phyloP scores from a whole-genome alignment of 176 grass and related monocot species.

The Echinochloa phyllopogon region DNA sequence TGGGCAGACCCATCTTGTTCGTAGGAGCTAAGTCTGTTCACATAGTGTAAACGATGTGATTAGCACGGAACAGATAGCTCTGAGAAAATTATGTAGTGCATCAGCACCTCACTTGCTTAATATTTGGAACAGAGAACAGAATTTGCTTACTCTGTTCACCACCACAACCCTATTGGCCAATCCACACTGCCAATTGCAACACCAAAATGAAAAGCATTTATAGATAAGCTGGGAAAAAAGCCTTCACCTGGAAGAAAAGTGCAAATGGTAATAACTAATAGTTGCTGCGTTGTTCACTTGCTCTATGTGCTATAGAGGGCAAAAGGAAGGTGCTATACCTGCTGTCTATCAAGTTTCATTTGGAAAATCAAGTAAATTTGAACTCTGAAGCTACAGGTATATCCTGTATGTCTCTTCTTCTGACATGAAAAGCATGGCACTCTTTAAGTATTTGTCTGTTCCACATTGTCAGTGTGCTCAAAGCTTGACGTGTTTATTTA shows the following conservation, averaged over 20 bases:
- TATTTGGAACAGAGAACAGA: too few species aligned
- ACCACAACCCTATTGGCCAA: not conserved
- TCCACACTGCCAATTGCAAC: not conserved
- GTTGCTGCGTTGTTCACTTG: not conserved
- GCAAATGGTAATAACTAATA: not conserved
- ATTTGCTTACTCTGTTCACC: too few species aligned
- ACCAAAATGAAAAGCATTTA: not conserved
- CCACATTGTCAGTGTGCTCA: not conserved
- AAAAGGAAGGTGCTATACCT: not conserved
- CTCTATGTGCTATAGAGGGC: not conserved
- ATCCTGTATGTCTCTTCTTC: not conserved
- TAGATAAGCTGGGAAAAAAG: too few species aligned
- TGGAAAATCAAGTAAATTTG: not conserved
- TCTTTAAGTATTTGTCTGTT: not conserved
- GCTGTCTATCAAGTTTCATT: too few species aligned
- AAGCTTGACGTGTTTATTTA: not conserved
- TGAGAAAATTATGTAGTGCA: too few species aligned
- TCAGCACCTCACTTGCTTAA: too few species aligned
- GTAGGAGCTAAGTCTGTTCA: slow-evolving; percentile 16
- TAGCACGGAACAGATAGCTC: too few species aligned
- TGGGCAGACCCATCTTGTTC: not conserved
- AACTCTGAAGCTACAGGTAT: not conserved
- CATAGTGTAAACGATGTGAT: not conserved
- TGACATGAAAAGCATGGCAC: not conserved
- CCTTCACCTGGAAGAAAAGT: slow-evolving; percentile 5